Conservation (phyloP, 1,284 basidiomycete genomes). For the Earliella scabrosa region DNA sequence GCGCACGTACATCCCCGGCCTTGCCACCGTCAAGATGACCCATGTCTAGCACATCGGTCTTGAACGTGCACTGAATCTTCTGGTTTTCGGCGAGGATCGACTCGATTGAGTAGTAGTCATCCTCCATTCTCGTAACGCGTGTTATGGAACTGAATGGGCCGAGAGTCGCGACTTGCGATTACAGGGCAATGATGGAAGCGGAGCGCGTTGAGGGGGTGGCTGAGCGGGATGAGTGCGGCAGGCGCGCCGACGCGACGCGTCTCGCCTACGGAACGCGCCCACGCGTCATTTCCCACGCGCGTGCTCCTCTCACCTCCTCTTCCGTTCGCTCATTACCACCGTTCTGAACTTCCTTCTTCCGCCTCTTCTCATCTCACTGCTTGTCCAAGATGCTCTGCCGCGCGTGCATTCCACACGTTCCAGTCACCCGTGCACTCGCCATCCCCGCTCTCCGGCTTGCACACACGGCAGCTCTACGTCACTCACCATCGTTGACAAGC, state of each 20-base stretch:
- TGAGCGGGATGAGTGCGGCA: no score
- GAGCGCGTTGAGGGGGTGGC: background rate
- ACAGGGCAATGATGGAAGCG: no score
- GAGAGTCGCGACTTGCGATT: no score
- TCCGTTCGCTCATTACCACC: background rate
- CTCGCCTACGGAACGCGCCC: conserved; percentile 19
- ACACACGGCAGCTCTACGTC: conserved; percentile 20
- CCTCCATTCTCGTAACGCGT: conserved; percentile 60
- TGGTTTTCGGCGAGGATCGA: conserved; percentile 91
- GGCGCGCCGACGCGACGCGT: conserved; percentile 25
- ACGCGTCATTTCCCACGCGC: conserved; percentile 26
- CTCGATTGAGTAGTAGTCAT: conserved; percentile 88
- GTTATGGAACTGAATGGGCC: background rate
- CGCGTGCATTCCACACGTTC: conserved; percentile 9
- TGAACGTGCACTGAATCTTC: conserved; percentile 91
- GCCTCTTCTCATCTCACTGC: background rate
- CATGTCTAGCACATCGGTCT: conserved; percentile 82
- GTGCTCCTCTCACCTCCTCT: background rate
- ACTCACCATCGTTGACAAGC: conserved; percentile 4
- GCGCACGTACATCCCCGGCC: conserved; percentile 71
- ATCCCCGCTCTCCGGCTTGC: conserved; percentile 16
- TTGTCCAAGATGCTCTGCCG: conserved; percentile 11
- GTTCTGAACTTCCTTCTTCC: background rate
- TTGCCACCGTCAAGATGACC: conserved; percentile 86
- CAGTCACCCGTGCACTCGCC: conserved; percentile 14